These are phyloP conservation scores for Chloris gayana DNA, from an alignment of 176 grass and related monocot genomes.

Conservation along the genomic window DNA sequence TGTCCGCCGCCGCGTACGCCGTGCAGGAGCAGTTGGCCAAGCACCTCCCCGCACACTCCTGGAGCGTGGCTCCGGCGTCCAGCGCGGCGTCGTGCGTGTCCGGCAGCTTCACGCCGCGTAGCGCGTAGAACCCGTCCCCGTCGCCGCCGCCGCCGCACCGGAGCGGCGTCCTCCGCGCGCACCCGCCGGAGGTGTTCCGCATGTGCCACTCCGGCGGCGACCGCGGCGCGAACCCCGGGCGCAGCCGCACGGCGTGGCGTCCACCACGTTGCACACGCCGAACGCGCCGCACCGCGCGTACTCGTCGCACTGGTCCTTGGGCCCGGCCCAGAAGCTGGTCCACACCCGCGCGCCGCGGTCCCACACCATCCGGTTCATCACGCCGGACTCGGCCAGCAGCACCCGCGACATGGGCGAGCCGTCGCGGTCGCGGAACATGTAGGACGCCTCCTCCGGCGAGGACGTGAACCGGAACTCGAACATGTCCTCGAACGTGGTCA, in stretches of 20 bases:
- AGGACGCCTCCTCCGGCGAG: slow-evolving; percentile 36
- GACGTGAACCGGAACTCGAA: slow-evolving; percentile 47
- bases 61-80: slow-evolving; percentile 18
- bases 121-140: slow-evolving; percentile 47
- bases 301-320: slow-evolving; percentile 49
- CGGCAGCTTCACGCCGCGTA: slow-evolving; percentile 57
- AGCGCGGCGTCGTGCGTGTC: slow-evolving; percentile 35
- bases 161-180: slow-evolving; percentile 24
- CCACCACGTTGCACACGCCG: slow-evolving; percentile 41
- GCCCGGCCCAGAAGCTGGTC: slow-evolving; percentile 49
- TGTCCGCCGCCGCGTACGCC: slow-evolving; percentile 49
- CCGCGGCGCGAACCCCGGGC: slow-evolving; percentile 4
- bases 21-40: slow-evolving; percentile 42
- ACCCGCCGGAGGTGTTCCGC: slow-evolving; percentile 54
- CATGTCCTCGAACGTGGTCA: slow-evolving; percentile 48
- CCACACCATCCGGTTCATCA: slow-evolving; percentile 58
- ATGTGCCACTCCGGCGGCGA: slow-evolving; percentile 48
- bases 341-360: neutral
- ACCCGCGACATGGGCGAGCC: slow-evolving; percentile 37
- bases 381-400: slow-evolving; percentile 47
- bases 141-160: slow-evolving; percentile 40
- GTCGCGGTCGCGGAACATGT: slow-evolving; percentile 28
- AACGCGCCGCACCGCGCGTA: slow-evolving; percentile 56
- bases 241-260: slow-evolving; percentile 43
- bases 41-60: slow-evolving; percentile 37